phyloP scores from a whole-genome alignment of 2,329 filamentous ascomycete genomes.

The Aspergillus eucalypticola region DNA sequence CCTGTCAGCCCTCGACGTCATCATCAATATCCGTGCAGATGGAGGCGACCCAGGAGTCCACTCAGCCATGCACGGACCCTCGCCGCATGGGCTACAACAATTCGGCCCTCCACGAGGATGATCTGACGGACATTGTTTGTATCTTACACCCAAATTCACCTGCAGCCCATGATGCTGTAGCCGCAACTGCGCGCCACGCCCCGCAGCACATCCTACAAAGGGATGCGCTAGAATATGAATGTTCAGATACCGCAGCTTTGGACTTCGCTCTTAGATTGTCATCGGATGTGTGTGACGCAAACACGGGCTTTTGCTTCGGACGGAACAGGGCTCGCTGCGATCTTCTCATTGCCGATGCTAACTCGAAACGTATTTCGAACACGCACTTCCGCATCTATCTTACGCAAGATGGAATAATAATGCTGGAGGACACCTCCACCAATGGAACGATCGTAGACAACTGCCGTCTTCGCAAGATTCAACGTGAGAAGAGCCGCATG shows the following conservation, averaged over 20 bases:
- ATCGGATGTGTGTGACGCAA: conserved; percentile 66
- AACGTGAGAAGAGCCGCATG: conserved; percentile 58
- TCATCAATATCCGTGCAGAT: conserved; percentile 24
- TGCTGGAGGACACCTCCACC: conserved; percentile 93
- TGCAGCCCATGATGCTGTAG: conserved; percentile 71
- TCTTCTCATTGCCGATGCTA: conserved; percentile 68
- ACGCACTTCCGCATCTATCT: conserved; percentile 94
- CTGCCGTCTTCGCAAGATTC: conserved; percentile 60
- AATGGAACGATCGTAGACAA: conserved; percentile 90
- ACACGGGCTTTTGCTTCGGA: conserved; percentile 81
- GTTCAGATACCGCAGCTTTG: conserved; percentile 34
- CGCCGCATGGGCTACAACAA: conserved; percentile 76
- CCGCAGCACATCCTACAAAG: conserved; percentile 64
- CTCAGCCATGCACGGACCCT: conserved; percentile 79
- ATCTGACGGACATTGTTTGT: conserved; percentile 85
- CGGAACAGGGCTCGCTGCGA: conserved; percentile 74
- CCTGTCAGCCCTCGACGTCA: neutral
- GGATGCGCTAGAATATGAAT: conserved; percentile 45
- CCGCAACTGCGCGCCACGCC: conserved; percentile 51
- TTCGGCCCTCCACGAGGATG: conserved; percentile 77
- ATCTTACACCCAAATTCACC: conserved; percentile 78
- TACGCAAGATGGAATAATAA: conserved; percentile 80
- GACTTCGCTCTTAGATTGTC: conserved; percentile 83
- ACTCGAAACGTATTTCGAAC: conserved; percentile 78
- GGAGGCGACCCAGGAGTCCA: conserved; percentile 62